Conservation (phyloP, 1,284 basidiomycete species). For the Tilletia indica region DNA sequence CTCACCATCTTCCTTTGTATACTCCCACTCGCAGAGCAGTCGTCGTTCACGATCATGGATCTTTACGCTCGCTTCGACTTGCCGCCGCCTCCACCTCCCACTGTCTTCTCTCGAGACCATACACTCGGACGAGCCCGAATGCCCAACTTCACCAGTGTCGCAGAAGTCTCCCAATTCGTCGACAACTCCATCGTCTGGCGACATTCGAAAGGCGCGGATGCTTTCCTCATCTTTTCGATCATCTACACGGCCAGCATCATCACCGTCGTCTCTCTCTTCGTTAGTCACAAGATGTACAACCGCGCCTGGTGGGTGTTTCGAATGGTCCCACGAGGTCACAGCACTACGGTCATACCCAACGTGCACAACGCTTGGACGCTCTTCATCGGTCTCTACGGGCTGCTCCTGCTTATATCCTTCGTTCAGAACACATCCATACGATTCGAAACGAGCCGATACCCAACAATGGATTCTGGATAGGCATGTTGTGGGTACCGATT, state of each 20-base stretch:
- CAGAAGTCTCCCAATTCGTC: not conserved
- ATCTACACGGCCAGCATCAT: not conserved
- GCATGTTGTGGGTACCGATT: not conserved
- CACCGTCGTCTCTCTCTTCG: not conserved
- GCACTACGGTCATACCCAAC: not conserved
- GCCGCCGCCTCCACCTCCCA: not conserved
- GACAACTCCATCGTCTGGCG: not conserved
- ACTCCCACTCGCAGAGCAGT: no score
- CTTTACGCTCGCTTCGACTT: conserved; percentile 1
- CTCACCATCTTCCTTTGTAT: no score
- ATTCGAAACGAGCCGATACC: not conserved
- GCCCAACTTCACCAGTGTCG: conserved; percentile 5
- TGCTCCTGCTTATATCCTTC: not conserved
- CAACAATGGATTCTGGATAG: not conserved
- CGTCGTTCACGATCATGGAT: not conserved
- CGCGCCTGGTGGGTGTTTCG: conserved; percentile 5
- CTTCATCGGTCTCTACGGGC: not conserved
- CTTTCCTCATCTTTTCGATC: not conserved
- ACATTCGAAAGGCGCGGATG: not conserved
- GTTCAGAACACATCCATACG: not conserved
- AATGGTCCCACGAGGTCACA: not conserved
- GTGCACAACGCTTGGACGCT: not conserved
- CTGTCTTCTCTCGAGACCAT: not conserved
- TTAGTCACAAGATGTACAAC: not conserved
- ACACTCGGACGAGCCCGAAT: not conserved